Conservation (phyloP, 768 basidiomycete species). For the Boletus subparvulus region DNA sequence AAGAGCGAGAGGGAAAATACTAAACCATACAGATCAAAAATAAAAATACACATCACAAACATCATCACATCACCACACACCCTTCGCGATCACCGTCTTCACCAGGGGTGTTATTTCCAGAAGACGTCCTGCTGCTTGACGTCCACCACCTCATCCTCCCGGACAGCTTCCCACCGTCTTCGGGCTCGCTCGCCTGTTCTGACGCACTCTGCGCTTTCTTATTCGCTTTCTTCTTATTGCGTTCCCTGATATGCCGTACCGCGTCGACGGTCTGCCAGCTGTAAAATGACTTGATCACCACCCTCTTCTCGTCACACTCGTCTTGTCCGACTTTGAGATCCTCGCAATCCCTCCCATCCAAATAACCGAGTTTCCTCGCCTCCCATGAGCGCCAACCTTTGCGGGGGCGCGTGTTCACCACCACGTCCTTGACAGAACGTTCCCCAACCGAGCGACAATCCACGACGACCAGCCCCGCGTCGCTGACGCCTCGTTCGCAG, state of each 20-base stretch:
- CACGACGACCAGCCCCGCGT: conserved; percentile 64
- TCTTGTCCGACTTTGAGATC: conserved; percentile 70
- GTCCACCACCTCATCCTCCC: conserved; percentile 35
- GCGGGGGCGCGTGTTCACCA: conserved; percentile 59
- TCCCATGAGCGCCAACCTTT: conserved; percentile 75
- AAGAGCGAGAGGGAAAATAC: conserved; percentile 12
- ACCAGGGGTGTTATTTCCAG: conserved; percentile 52
- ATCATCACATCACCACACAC: conserved; percentile 63
- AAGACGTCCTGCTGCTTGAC: conserved; percentile 47
- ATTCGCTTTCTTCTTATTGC: conserved; percentile 58
- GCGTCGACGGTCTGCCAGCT: conserved; percentile 86
- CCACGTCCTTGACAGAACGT: conserved; percentile 58
- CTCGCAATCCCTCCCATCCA: conserved; percentile 70
- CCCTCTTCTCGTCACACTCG: conserved; percentile 72
- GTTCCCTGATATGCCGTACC: conserved; percentile 61
- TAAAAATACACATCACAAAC: conserved; percentile 27
- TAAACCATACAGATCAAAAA: conserved; percentile 30
- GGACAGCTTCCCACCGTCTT: conserved; percentile 24
- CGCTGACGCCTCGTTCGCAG: conserved; percentile 44
- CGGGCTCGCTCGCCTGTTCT: conserved; percentile 33
- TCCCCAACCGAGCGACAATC: conserved; percentile 77
- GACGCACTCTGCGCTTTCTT: conserved; percentile 42
- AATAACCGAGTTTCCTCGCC: conserved; percentile 64
- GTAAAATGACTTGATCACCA: conserved; percentile 83
- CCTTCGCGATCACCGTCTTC: conserved; percentile 52